phyloP scores from a whole-genome alignment of 2,329 filamentous ascomycete species.

The Calonectria montana region DNA sequence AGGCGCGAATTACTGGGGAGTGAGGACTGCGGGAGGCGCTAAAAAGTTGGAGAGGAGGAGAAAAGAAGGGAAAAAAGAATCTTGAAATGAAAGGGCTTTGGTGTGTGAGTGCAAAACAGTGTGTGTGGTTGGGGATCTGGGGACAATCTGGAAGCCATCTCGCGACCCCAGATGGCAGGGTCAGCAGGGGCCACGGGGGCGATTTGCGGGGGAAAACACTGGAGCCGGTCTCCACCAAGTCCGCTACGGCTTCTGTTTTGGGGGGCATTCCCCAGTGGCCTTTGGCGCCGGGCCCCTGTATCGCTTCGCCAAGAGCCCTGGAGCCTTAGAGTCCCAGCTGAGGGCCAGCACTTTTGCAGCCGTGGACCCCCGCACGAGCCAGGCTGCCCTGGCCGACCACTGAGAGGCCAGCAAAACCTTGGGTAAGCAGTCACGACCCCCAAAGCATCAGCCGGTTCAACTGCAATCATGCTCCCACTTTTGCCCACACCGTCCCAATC shows the following conservation, averaged over 20 bases:
- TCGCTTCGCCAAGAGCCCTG: background rate
- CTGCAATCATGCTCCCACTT: conserved; percentile 23
- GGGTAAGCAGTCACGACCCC: background rate
- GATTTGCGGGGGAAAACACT: conserved; percentile 18
- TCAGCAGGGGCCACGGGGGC: conserved; percentile 10
- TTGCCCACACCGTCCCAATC: conserved; percentile 18
- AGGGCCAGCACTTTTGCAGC: conserved; percentile 27
- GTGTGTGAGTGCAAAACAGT: conserved; percentile 2
- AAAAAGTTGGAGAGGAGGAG: background rate
- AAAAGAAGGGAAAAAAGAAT: background rate
- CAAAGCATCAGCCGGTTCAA: conserved; percentile 17
- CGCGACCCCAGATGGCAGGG: conserved; percentile 22
- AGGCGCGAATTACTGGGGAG: conserved; percentile 5
- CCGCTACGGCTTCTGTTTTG: conserved; percentile 14
- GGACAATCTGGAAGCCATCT: conserved; percentile 22
- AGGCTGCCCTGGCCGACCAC: conserved; percentile 7
- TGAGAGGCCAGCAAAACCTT: conserved; percentile 1
- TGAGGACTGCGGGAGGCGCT: conserved; percentile 22
- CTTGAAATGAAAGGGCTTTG: background rate
- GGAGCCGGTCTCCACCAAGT: background rate
- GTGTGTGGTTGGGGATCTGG: conserved; percentile 24
- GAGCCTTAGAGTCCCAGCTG: conserved; percentile 26
- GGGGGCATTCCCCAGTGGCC: background rate
- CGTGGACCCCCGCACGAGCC: conserved; percentile 20
- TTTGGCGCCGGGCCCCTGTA: background rate